Conservation (phyloP, 768 basidiomycete species). For the Suillus weaverae region DNA sequence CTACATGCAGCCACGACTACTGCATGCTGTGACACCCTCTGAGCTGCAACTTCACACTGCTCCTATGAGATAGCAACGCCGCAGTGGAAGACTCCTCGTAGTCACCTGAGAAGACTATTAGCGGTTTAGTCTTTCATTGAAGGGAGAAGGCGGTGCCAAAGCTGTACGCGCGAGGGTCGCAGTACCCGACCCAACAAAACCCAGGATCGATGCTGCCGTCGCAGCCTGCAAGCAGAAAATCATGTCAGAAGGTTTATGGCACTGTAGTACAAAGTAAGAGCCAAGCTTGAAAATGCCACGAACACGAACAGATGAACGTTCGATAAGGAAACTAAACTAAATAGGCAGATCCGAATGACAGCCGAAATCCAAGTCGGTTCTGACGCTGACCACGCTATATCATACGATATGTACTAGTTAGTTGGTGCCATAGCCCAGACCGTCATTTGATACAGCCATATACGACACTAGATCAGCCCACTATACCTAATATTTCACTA, state of each 20-base stretch:
- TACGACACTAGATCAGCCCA: conserved; percentile 2
- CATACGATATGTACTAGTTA: conserved; percentile 1
- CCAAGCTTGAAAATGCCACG: not conserved
- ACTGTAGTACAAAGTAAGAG: not conserved
- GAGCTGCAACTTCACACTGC: not conserved
- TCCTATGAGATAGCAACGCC: not conserved
- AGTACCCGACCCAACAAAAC: not conserved
- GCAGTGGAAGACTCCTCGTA: not conserved
- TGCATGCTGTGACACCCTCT: not conserved
- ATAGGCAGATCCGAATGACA: not conserved
- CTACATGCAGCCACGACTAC: not conserved
- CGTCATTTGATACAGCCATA: not conserved
- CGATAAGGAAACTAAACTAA: not conserved
- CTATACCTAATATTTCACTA: conserved; percentile 6
- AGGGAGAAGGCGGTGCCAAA: not conserved
- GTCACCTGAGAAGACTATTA: not conserved
- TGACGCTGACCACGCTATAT: not conserved
- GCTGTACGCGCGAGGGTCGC: not conserved
- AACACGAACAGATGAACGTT: not conserved
- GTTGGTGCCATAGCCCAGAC: not conserved
- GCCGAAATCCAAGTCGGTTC: conserved; percentile 4
- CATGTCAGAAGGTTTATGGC: not conserved
- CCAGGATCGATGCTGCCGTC: not conserved
- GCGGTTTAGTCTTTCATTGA: not conserved
- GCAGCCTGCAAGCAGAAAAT: not conserved